Percentiles rank a stretch among this genome's conserved stretches.
Evolutionary conservation across 495 filamentous ascomycete genomes (phyloP).

Genomic region (Xylaria sp.): DNA sequence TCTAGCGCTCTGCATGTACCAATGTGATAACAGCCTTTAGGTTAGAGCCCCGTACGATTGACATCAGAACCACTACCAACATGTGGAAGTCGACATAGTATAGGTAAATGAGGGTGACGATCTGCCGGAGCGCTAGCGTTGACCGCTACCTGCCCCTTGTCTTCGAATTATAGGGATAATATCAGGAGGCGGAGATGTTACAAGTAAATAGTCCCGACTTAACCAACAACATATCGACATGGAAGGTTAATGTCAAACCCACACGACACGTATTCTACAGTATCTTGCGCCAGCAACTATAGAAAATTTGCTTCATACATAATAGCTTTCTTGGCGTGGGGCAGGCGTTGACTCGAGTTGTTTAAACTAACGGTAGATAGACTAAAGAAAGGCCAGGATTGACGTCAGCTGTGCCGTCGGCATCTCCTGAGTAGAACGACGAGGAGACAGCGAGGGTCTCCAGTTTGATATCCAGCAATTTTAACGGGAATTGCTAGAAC

Average conservation of each 20-base stretch:
- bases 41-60: not conserved
- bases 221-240: not conserved
- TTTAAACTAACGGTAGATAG: not conserved
- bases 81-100: not conserved
- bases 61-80: not conserved
- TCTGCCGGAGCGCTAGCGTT: not conserved
- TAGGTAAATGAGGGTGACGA: conserved; percentile 1
- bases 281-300: too few species aligned
- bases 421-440: not conserved
- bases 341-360: not conserved
- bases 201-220: not conserved
- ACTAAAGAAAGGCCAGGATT: not conserved
- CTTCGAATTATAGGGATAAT: not conserved
- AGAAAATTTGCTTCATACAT: not conserved
- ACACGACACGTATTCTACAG: not conserved
- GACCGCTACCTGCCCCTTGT: not conserved
- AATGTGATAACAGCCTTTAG: not conserved
- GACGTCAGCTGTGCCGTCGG: not conserved
- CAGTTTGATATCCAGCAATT: not conserved
- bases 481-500: not conserved
- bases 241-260: not conserved
- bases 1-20: too few species aligned
- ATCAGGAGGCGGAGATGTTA: not conserved
- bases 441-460: not conserved
- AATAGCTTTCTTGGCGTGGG: not conserved